Evolutionary conservation across 139 green algal genomes (phyloP).

Genomic region (Eudorina sp.): DNA sequence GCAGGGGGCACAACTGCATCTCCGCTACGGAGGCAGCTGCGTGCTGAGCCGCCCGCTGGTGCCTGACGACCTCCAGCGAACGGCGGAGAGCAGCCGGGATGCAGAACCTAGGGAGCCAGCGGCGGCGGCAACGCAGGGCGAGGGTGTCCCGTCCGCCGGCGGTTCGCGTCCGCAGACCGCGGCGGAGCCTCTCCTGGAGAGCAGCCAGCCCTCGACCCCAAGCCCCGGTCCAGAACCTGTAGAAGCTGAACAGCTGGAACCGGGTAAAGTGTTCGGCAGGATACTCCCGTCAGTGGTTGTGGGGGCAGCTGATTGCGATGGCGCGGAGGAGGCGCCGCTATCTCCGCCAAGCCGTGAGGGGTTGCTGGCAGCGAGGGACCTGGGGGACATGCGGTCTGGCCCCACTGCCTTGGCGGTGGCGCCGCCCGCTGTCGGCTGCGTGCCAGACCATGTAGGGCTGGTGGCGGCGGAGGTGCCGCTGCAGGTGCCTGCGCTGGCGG

Average conservation of each 20-base stretch:
- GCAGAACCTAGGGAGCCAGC: neutral
- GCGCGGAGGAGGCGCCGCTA: neutral
- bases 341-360: neutral
- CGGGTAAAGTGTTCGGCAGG: no score
- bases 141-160: neutral
- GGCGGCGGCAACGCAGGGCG: neutral
- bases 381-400: neutral
- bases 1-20: conserved; percentile 6
- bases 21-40: neutral
- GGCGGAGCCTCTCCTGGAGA: no score
- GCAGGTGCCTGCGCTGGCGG: neutral
- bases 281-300: no score
- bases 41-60: neutral
- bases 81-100: neutral
- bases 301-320: neutral
- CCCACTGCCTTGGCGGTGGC: neutral
- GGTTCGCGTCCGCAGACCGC: no score
- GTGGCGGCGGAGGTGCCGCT: neutral
- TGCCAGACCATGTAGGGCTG: no score
- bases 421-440: no score
- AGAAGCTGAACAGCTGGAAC: no score
- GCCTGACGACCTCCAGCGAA: neutral
- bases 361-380: neutral
- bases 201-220: no score
- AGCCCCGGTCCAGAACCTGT: no score